A percentile compares a stretch with the other conserved stretches of the same genome.
These are phyloP conservation scores for Penicillium cataractarum DNA, from an alignment of 495 filamentous ascomycete species.

Conservation along the genomic window DNA sequence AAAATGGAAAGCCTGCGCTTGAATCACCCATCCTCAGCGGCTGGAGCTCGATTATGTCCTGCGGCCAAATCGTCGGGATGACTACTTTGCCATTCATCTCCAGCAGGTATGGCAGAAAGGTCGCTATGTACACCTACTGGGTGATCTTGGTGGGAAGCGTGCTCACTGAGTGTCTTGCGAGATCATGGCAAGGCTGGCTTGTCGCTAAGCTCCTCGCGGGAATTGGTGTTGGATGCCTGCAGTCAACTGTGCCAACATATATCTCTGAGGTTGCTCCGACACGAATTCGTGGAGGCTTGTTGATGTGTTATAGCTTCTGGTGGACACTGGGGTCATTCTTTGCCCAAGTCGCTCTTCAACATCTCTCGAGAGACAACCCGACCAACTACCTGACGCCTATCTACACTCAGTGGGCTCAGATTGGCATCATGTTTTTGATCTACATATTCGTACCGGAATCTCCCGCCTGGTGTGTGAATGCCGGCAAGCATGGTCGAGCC, in stretches of 20 bases:
- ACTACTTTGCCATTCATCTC: not conserved
- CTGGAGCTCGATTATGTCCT: not conserved
- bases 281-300: not conserved
- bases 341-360: not conserved
- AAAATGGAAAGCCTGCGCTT: not conserved
- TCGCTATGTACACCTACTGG: not conserved
- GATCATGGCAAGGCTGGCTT: not conserved
- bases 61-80: not conserved
- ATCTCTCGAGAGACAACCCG: not conserved
- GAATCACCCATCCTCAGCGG: not conserved
- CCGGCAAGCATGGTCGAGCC: not conserved
- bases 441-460: not conserved
- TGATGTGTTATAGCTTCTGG: constrained; percentile 3
- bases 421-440: not conserved
- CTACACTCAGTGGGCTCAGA: not conserved
- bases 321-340: not conserved
- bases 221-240: not conserved
- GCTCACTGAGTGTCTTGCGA: not conserved
- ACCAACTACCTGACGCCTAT: not conserved
- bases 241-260: not conserved
- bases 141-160: not conserved
- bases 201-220: not conserved
- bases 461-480: not conserved
- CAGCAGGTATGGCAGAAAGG: not conserved
- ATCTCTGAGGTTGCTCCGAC: not conserved